These are phyloP conservation scores for Chrysosporium keratinophilum DNA, from an alignment of 2,329 filamentous ascomycete genomes.

Conservation along the genomic window DNA sequence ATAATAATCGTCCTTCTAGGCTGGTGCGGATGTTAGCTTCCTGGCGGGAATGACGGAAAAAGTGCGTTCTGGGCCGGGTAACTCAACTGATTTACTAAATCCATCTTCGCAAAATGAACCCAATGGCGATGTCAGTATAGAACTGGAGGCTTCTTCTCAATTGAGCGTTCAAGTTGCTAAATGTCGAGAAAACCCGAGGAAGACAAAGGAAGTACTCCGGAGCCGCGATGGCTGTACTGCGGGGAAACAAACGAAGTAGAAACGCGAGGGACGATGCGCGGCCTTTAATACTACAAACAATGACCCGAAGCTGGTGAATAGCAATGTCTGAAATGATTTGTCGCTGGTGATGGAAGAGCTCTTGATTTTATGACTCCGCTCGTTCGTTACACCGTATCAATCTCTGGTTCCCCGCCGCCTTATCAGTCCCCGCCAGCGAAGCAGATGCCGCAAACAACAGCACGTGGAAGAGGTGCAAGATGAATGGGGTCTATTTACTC, in stretches of 20 bases:
- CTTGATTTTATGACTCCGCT: conserved; percentile 4
- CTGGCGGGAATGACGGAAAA: neutral
- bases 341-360: neutral
- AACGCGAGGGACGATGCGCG: neutral
- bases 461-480: conserved; percentile 1
- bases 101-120: conserved; percentile 34
- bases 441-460: conserved; percentile 1
- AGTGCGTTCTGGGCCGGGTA: conserved; percentile 17
- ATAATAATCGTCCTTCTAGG: conserved; percentile 83
- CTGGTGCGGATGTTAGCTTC: conserved; percentile 41
- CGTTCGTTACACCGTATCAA: neutral
- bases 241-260: neutral
- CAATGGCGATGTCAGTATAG: neutral
- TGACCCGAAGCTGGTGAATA: neutral
- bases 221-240: neutral
- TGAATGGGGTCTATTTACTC: neutral
- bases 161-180: neutral
- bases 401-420: conserved; percentile 7
- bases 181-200: no score
- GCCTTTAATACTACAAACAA: neutral
- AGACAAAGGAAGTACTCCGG: neutral
- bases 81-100: conserved; percentile 52
- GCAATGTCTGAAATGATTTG: neutral
- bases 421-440: conserved; percentile 3
- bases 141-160: neutral